A percentile compares a stretch with the other conserved stretches of the same genome.
These are phyloP conservation scores for Tardiomyces digboiensis DNA, from an alignment of 1,139 yeast genomes.

Conservation along the genomic window DNA sequence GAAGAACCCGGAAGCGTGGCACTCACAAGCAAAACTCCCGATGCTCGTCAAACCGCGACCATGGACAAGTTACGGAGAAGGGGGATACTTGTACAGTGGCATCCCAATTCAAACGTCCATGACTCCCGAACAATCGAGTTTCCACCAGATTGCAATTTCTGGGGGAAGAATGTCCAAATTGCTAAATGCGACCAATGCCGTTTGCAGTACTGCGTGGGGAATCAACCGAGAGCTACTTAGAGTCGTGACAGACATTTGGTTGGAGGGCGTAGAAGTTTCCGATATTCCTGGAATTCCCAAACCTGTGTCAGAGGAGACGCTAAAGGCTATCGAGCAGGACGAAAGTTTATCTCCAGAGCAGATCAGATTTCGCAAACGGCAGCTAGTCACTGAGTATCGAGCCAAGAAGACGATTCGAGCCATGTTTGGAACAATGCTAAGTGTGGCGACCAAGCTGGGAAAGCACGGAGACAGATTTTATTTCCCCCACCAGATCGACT, in stretches of 20 bases:
- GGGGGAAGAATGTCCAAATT: slow-evolving; percentile 52
- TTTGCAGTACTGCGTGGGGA: slow-evolving; percentile 88
- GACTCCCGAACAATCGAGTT: slow-evolving; percentile 75
- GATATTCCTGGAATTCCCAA: slow-evolving; percentile 53
- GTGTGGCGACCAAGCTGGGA: slow-evolving; percentile 71
- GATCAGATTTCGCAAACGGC: slow-evolving; percentile 42
- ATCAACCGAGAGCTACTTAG: slow-evolving; percentile 59
- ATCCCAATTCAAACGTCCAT: slow-evolving; percentile 51
- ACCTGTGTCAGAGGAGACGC: slow-evolving; percentile 43
- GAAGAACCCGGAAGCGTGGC: slow-evolving; percentile 22
- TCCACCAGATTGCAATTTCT: slow-evolving; percentile 65
- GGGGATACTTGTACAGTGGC: slow-evolving; percentile 63
- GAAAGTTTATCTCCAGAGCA: slow-evolving; percentile 28
- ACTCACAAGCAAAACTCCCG: slow-evolving; percentile 41
- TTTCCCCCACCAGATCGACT: slow-evolving; percentile 77
- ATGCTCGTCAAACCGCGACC: slow-evolving; percentile 79
- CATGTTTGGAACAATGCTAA: slow-evolving; percentile 41
- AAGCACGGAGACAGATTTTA: slow-evolving; percentile 50
- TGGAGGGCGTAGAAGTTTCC: slow-evolving; percentile 56
- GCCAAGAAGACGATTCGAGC: slow-evolving; percentile 59
- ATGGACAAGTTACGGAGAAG: slow-evolving; percentile 65
- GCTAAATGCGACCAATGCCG: slow-evolving; percentile 65
- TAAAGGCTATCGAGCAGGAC: slow-evolving; percentile 43
- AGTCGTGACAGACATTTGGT: slow-evolving; percentile 66
- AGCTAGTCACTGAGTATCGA: slow-evolving; percentile 49